phyloP scores from a whole-genome alignment of 169 alveolate species.

The Cryptosporidium ryanae region DNA sequence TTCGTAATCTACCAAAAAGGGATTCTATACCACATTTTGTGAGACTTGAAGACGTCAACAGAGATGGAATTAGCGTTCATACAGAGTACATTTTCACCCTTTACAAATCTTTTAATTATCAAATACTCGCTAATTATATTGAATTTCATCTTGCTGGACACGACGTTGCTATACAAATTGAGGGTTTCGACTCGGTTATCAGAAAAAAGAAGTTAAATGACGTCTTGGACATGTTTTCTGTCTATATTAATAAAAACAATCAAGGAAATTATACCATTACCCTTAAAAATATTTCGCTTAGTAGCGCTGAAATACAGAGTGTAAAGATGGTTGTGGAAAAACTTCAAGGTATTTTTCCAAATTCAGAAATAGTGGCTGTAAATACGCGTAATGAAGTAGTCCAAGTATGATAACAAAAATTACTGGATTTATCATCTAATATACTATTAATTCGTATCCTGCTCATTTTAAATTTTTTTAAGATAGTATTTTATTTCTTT shows the following conservation, averaged over 20 bases:
- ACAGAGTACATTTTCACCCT: conserved; percentile 12
- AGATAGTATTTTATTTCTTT: too few relatives aligned
- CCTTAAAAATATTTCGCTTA: conserved; percentile 30
- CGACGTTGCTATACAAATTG: conserved; percentile 1
- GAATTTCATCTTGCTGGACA: conserved; percentile 22
- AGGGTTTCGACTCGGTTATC: conserved; percentile 20
- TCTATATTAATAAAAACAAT: neutral
- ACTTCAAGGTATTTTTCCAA: conserved; percentile 21
- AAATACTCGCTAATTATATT: neutral
- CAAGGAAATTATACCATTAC: neutral
- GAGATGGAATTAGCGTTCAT: neutral
- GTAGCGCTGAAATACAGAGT: conserved; percentile 4
- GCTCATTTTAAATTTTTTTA: too few relatives aligned
- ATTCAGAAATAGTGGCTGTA: conserved; percentile 2
- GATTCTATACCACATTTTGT: neutral
- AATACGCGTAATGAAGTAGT: conserved; percentile 6
- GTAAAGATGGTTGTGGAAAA: conserved; percentile 22
- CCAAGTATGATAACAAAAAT: too few relatives aligned
- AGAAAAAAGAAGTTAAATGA: conserved; percentile 6
- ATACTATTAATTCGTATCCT: too few relatives aligned
- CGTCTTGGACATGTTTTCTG: conserved; percentile 2
- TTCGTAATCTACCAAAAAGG: neutral
- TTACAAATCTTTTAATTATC: conserved; percentile 13
- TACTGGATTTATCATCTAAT: too few relatives aligned
- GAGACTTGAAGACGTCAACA: neutral